Conservation (phyloP, 768 basidiomycete genomes). For the Chiua virens region DNA sequence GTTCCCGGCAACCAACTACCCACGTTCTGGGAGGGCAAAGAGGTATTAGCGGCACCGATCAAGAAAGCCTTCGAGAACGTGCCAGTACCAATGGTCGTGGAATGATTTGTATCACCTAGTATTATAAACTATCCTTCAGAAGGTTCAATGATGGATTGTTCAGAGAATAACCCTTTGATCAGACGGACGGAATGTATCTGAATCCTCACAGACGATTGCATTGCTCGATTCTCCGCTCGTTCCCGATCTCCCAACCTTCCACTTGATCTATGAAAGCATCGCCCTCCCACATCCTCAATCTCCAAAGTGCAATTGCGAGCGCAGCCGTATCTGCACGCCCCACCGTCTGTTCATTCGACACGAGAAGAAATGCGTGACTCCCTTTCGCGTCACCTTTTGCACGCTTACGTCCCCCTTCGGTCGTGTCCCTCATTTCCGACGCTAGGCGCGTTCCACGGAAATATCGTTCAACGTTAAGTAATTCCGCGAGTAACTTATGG, state of each 20-base stretch:
- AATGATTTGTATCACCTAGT: slow-evolving; percentile 26
- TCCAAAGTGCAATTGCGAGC: slow-evolving; percentile 74
- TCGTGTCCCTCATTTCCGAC: background rate
- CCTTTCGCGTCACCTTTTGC: slow-evolving; percentile 39
- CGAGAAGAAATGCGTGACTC: slow-evolving; percentile 72
- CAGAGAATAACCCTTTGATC: no score
- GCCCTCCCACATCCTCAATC: slow-evolving; percentile 75
- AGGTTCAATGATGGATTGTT: no score
- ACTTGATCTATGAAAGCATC: slow-evolving; percentile 20
- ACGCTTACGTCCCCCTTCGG: background rate
- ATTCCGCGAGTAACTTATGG: slow-evolving; percentile 44
- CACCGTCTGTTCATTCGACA: slow-evolving; percentile 48
- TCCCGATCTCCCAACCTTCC: slow-evolving; percentile 39
- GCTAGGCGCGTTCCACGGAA: slow-evolving; percentile 11
- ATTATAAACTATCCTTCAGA: background rate
- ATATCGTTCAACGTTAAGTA: slow-evolving; percentile 49
- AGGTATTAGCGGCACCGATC: slow-evolving; percentile 51
- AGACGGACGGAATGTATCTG: background rate
- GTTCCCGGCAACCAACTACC: slow-evolving; percentile 89
- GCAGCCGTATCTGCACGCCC: slow-evolving; percentile 60
- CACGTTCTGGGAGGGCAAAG: slow-evolving; percentile 85
- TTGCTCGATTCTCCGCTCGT: slow-evolving; percentile 24
- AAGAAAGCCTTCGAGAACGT: slow-evolving; percentile 20
- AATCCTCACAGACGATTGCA: slow-evolving; percentile 3
- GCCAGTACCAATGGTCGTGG: slow-evolving; percentile 46